A percentile compares a stretch with the other conserved stretches of the same genome.
phyloP scores from a whole-genome alignment of 1,139 yeast genomes.

The Zygoascus meyerae region DNA sequence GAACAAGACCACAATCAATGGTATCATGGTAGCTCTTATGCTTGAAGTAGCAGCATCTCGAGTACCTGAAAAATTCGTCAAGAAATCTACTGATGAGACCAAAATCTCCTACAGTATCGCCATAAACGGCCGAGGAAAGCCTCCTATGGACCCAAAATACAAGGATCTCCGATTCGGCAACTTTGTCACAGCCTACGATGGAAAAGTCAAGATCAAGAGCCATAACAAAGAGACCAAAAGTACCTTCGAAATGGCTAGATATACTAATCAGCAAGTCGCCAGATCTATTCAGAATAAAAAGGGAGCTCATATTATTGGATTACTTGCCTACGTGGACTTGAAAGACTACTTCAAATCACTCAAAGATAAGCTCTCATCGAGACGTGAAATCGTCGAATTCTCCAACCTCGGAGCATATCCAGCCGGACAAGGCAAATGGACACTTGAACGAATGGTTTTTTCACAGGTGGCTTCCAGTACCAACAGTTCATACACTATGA shows the following conservation, averaged over 20 bases:
- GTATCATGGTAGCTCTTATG: conserved; percentile 12
- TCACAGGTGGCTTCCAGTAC: conserved; percentile 15
- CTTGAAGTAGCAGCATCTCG: not conserved
- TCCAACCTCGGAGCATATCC: conserved; percentile 22
- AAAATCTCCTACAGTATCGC: conserved; percentile 3
- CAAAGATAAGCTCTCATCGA: conserved; percentile 1
- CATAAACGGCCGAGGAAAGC: not conserved
- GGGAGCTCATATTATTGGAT: conserved; percentile 13
- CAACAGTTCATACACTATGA: conserved; percentile 13
- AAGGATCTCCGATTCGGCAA: conserved; percentile 5
- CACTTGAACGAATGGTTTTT: conserved; percentile 12
- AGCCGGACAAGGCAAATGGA: conserved; percentile 5
- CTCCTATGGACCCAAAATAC: not conserved
- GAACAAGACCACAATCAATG: conserved; percentile 12
- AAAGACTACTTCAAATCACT: conserved; percentile 11
- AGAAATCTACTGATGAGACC: not conserved
- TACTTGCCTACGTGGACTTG: conserved; percentile 16
- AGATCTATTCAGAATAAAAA: conserved; percentile 8
- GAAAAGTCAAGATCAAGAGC: not conserved
- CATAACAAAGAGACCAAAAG: conserved; percentile 14
- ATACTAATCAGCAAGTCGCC: conserved; percentile 2
- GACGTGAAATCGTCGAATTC: conserved; percentile 19
- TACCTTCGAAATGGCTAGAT: conserved; percentile 11
- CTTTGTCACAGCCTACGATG: not conserved
- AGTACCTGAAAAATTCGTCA: conserved; percentile 1